Conservation (phyloP, 768 basidiomycete species). For the Chalciporus pseudorubinellus region DNA sequence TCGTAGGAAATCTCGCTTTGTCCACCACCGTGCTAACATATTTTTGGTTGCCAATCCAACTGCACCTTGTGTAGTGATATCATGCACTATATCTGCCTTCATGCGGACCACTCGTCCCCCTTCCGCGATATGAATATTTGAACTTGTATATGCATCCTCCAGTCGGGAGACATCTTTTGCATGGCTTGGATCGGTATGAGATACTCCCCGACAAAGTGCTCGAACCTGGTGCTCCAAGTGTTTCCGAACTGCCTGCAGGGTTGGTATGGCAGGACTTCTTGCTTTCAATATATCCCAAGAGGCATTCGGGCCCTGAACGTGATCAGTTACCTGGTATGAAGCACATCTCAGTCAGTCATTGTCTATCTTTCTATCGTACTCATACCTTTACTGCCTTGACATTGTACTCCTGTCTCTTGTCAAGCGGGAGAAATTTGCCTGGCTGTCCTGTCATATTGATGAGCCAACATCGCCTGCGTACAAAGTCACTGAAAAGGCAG, state of each 20-base stretch:
- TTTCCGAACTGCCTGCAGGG: constrained; percentile 18
- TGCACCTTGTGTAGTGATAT: constrained; percentile 1
- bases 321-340: constrained; percentile 26
- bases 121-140: background rate
- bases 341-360: background rate
- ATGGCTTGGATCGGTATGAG: constrained; percentile 23
- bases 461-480: constrained; percentile 32
- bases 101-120: background rate
- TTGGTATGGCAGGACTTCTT: constrained; percentile 34
- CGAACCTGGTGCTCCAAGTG: constrained; percentile 31
- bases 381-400: constrained; percentile 37
- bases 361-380: background rate
- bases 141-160: background rate
- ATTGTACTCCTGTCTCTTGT: constrained; percentile 36
- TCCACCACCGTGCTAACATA: constrained; percentile 2
- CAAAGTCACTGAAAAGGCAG: constrained; percentile 19
- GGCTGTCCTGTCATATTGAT: constrained; percentile 28
- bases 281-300: constrained; percentile 33
- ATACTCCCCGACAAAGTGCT: constrained; percentile 23
- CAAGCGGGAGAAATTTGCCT: constrained; percentile 26
- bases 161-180: constrained; percentile 7
- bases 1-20: background rate
- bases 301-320: constrained; percentile 32
- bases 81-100: background rate
- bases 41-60: background rate